Base-by-base conservation (phyloP, 2,329 filamentous ascomycete genomes). In the Fusarium sp. region DNA sequence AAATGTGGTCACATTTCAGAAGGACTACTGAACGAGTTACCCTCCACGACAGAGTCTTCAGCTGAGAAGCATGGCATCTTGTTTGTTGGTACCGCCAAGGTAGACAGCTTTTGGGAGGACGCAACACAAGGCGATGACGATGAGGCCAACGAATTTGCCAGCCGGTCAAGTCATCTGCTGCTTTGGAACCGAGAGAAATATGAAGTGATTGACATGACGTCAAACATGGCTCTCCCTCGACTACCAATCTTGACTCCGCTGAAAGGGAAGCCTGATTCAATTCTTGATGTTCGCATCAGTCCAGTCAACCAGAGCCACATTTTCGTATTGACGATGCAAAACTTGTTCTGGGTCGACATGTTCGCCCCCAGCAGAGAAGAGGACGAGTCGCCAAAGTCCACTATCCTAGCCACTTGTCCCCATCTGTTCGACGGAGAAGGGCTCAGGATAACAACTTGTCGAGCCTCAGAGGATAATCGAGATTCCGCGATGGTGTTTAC, bases 271-370 rank as follows among this genome's bases (percentile, higher is more conserved):
- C 67, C 73, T 23, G 81, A 83, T 55, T 73, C 68, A 14, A 85
- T 93, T 51, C 75, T 93, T 62, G 86, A 91, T 72, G 73, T 89
- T 1, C 82, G 83, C 67, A 71, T 77, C 8, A 86, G 85, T 62
- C 82, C 83, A 1, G 73, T 77, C 2, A 79, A 84, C 58, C 78
- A 80, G 5, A 79, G 81, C 25, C 83, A 86, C n/a, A 72, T 88
- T 1, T 86, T 89, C 61, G 78, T 91, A 9, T 78, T 92, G 46
- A 92, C 89, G 1, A 83, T 82, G 11, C 80, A 80, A 0, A 80
- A 79, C 27, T 60, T 91, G 0, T 79, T 84, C 33, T 82, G 86
- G 79, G 69, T 87, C n/a, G 79, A 83, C 51, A 72, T 86, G 13
- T 76, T 70, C 54, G 63, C 61, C 51, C 58, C 65, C 9, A 60